These are phyloP conservation scores for Dactylis glomerata DNA, from an alignment of 176 grass and related monocot genomes.

Conservation along the genomic window DNA sequence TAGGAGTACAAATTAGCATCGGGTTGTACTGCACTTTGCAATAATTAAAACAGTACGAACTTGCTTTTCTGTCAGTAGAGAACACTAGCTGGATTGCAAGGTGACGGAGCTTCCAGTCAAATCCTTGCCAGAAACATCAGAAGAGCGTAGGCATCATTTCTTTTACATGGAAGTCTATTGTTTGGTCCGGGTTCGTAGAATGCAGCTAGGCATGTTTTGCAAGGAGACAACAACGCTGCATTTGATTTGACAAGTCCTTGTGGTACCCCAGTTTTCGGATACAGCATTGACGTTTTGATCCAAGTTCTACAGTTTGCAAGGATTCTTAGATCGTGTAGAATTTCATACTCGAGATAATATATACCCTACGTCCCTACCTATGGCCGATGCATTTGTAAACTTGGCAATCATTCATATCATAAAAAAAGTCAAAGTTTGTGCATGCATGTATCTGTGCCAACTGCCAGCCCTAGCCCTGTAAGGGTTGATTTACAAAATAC, in stretches of 20 bases:
- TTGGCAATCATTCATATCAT: not conserved
- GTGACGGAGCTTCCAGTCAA: not conserved
- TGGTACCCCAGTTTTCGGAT: slow-evolving; percentile 8
- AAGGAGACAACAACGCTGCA: slow-evolving; percentile 5
- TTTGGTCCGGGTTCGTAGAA: not conserved
- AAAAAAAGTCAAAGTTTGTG: not conserved
- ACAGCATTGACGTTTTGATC: not conserved
- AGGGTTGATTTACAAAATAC: not conserved
- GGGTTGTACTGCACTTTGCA: no score
- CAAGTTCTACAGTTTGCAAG: slow-evolving; percentile 3
- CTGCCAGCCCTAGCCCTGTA: not conserved
- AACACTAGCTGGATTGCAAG: not conserved
- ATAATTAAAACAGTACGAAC: not conserved
- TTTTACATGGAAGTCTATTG: not conserved
- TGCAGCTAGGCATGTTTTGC: not conserved
- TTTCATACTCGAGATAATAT: not conserved
- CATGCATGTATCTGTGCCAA: not conserved
- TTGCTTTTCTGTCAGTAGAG: not conserved
- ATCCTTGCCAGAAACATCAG: slow-evolving; percentile 9
- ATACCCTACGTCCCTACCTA: not conserved
- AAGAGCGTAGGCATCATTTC: not conserved
- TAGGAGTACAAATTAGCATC: not conserved
- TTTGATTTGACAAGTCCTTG: slow-evolving; percentile 42
- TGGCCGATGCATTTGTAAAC: not conserved
- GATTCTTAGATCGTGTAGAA: not conserved